Evolutionary conservation across 2,329 filamentous ascomycete species (phyloP), one percentile per base, ranked within the genome.

Genomic region (Colletotrichum kahawae): DNA sequence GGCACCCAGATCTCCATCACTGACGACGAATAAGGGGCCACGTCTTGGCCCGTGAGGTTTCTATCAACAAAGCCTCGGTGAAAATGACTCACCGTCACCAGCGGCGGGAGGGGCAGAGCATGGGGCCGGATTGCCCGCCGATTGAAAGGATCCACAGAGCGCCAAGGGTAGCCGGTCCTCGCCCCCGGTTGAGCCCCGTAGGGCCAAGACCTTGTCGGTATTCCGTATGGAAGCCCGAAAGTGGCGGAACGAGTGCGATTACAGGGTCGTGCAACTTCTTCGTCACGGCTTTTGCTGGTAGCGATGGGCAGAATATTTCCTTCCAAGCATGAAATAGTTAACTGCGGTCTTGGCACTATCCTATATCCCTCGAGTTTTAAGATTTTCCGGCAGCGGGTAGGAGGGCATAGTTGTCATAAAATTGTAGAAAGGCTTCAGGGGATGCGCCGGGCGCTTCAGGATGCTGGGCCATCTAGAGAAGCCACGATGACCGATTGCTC

Each of bases 201-300:
- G 66, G 66, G 66, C 66, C 66, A 68, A 68, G 66, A 68, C 54
- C 66, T 59, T 57, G 66, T 68, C 10, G 51, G 34, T 59, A 18
- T 59, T 34, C 33, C 21, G 31, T 48, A 34, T 59, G 51, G 66
- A 21, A 48, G 64, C 48, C 21, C 27, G 38, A 67, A 31, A 67
- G 36, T 24, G 43, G 48, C 43, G 27, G 43, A 36, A 34, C 34
- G 12, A 18, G 31, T 31, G 13, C 59, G 36, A 31, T 31, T 62
- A 16, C 27, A 21, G 18, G 18, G 13, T 21, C n/a, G 31, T 34
- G 29, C 9, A 21, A 10, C 10, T 38, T 13, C 34, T 63, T 36
- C 18, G 4, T 24, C 31, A 3, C n/a, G 33, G 12, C 10, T 63
- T 63, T 38, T 5, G 59, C 10, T 18, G 59, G 59, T 63, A 43